Evolutionary conservation across 345 rosid species (phyloP).

Genomic region (Acer negundo): DNA sequence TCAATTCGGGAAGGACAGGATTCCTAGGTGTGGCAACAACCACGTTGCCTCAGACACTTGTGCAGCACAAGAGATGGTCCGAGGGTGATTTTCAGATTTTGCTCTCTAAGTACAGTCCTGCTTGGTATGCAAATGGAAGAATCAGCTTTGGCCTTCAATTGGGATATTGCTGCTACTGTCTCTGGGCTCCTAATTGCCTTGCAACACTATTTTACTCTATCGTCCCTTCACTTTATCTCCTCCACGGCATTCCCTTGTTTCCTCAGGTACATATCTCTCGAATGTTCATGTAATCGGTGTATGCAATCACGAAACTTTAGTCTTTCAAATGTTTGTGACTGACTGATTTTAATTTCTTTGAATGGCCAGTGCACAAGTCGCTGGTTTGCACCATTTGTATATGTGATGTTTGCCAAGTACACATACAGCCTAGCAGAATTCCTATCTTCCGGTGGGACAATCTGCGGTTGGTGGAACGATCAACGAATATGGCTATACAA

Average conservation of each 20-base stretch:
- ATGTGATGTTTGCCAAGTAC: constrained; percentile 14
- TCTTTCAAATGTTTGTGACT: neutral
- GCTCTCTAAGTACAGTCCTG: constrained; percentile 62
- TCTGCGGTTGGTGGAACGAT: constrained; percentile 39
- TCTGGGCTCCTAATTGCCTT: constrained; percentile 50
- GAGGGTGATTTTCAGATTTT: constrained; percentile 76
- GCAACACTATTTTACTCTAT: neutral
- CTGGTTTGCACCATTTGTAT: constrained; percentile 43
- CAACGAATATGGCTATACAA: constrained; percentile 39
- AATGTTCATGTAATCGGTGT: neutral
- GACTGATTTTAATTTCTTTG: neutral
- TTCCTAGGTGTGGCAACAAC: constrained; percentile 65
- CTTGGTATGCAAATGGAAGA: constrained; percentile 50
- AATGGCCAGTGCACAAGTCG: constrained; percentile 19
- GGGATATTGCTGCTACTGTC: constrained; percentile 43
- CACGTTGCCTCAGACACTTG: constrained; percentile 57
- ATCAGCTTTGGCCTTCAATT: constrained; percentile 52
- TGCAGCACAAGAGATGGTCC: constrained; percentile 82
- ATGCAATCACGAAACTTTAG: neutral
- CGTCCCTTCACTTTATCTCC: no score
- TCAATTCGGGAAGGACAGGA: constrained; percentile 51
- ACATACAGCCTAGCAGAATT: constrained; percentile 18
- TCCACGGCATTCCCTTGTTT: constrained; percentile 32
- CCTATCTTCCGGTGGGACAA: constrained; percentile 25
- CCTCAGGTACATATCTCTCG: constrained; percentile 31